phyloP scores from a whole-genome alignment of 1,284 basidiomycete species.

The Cystobasidium sp. region DNA sequence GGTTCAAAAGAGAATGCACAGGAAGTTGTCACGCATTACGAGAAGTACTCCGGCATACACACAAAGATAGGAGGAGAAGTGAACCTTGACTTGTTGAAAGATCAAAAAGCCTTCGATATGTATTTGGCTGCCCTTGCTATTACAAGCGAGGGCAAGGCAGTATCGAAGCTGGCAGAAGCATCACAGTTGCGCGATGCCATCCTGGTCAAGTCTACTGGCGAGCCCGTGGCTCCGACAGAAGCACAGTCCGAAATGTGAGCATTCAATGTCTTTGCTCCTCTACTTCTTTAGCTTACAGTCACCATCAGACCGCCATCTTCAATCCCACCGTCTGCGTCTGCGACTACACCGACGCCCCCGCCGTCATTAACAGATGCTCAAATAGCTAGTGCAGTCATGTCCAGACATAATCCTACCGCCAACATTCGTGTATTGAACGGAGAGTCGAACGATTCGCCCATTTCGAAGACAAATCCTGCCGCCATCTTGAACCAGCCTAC shows the following conservation, averaged over 20 bases:
- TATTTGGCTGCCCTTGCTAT: constrained; percentile 72
- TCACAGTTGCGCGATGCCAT: constrained; percentile 32
- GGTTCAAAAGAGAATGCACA: constrained; percentile 31
- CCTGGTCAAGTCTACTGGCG: constrained; percentile 23
- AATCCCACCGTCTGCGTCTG: not conserved
- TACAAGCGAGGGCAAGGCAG: constrained; percentile 64
- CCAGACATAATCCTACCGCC: constrained; percentile 37
- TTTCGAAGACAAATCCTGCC: constrained; percentile 55
- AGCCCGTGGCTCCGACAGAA: constrained; percentile 15
- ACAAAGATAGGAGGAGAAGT: constrained; percentile 12
- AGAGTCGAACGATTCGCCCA: constrained; percentile 51
- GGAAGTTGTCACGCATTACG: constrained; percentile 36
- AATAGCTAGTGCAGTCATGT: constrained; percentile 38
- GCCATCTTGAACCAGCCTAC: constrained; percentile 66
- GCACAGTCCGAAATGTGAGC: constrained; percentile 1
- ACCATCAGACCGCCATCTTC: constrained; percentile 62
- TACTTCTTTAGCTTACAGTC: constrained; percentile 66
- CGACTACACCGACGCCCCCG: constrained; percentile 16
- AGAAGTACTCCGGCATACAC: constrained; percentile 27
- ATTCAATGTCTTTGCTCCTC: too few species aligned
- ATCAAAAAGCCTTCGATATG: constrained; percentile 66
- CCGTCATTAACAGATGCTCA: constrained; percentile 39
- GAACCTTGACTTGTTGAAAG: constrained; percentile 28
- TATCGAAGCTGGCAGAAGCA: constrained; percentile 59
- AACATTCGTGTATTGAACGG: constrained; percentile 62